These are phyloP conservation scores for Tricholoma sp. DNA, from an alignment of 768 basidiomycete species.

Conservation along the genomic window DNA sequence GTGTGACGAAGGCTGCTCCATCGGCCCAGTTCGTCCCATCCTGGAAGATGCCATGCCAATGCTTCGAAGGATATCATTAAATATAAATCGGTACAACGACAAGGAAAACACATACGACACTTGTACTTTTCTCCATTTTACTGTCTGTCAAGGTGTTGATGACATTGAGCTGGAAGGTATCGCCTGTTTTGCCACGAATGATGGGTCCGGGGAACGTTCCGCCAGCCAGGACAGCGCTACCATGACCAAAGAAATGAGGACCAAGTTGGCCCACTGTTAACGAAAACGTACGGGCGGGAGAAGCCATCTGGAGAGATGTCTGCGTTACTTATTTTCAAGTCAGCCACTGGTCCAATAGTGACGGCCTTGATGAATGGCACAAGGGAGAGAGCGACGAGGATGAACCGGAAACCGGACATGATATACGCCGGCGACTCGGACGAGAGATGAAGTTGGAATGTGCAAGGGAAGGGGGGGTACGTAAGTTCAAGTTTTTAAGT, in stretches of 20 bases:
- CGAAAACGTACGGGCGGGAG: constrained; percentile 23
- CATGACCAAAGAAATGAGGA: too few species aligned
- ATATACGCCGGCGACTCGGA: too few species aligned
- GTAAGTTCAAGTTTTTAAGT: too few species aligned
- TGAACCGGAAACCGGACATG: background rate
- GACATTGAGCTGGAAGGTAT: constrained; percentile 16
- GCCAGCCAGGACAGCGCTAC: background rate
- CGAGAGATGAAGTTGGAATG: too few species aligned
- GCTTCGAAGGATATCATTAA: background rate
- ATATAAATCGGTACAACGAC: constrained; percentile 4
- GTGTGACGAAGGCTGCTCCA: constrained; percentile 20
- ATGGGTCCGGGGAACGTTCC: constrained; percentile 21
- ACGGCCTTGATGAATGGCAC: background rate
- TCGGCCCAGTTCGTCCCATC: constrained; percentile 11
- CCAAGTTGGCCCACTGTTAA: too few species aligned
- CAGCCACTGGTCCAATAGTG: constrained; percentile 22
- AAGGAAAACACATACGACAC: constrained; percentile 11
- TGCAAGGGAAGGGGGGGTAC: too few species aligned
- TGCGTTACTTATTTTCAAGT: constrained; percentile 35
- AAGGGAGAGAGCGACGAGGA: background rate
- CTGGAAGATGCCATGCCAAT: constrained; percentile 11
- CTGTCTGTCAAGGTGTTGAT: constrained; percentile 12
- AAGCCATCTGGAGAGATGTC: constrained; percentile 48
- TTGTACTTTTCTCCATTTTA: constrained; percentile 16
- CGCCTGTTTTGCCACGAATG: constrained; percentile 21